Evolutionary conservation across 805 yeast genomes (phyloP), one percentile per base, ranked within the genome.

Genomic region (Teunomyces funiuensis): DNA sequence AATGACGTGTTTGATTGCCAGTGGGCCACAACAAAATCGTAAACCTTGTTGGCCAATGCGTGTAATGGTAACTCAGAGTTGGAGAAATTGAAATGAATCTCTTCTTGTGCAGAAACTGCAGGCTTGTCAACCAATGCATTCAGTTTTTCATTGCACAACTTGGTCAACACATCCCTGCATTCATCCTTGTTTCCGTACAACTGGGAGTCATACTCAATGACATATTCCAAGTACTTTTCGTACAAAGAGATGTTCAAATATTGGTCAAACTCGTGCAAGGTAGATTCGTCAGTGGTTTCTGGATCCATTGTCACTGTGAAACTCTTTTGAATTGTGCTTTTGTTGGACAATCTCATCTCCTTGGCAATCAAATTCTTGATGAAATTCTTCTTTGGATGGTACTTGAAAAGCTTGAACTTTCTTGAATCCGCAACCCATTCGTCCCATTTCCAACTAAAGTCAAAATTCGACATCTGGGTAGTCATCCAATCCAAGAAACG

Each of bases 381-480:
- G 50, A 91, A 84, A 34, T 76, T 77, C 47, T 78, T 73, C 50
- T 79, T 80, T 9, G 97, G 96, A 57, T 87, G 90, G 54, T 77
- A 80, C 25, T 67, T 60, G 26, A 75, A 66, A 8, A 69, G 61
- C 6, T 68, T 63, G 36, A 69, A 73, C 34, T 59, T 61, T n/a
- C 58, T 53, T 0, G 83, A 73, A 53, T 82, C 86, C 2, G 62
- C 65, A 19, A 75, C 79, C 99, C 99, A 93, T 61, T 90, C 98
- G 48, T 79, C 80, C 99, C 99, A 93, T 58, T 89, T 88, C 99
- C 99, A 93, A 27, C 90, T 87, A 65, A 88, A 93, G 43, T 85
- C 89, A 62, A 91, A 93, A 59, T 91, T 93, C 54, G 95, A 85
- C 60, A 93, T 78, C 64, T 93, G 99, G 42, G 87, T 83, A 1